A percentile compares a stretch with the other conserved stretches of the same genome.
Evolutionary conservation across 768 basidiomycete species (phyloP).

Genomic region (Daedaleopsis sinensis): DNA sequence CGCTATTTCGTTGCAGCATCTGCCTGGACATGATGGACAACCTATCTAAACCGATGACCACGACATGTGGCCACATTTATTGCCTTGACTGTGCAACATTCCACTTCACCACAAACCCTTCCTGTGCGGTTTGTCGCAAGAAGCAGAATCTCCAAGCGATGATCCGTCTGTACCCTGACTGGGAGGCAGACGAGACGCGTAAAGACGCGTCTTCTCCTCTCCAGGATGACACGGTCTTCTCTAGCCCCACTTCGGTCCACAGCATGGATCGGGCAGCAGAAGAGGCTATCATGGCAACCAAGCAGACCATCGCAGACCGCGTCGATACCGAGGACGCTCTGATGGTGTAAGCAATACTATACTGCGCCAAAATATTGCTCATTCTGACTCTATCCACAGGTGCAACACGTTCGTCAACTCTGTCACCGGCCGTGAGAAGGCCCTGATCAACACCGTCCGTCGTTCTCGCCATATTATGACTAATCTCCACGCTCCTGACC

Average conservation of each 20-base stretch:
- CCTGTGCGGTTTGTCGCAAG: constrained; percentile 26
- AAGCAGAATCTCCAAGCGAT: constrained; percentile 18
- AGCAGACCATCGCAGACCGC: constrained; percentile 7
- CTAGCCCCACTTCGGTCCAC: constrained; percentile 11
- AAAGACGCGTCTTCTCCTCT: not conserved
- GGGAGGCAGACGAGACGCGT: not conserved
- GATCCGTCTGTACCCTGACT: constrained; percentile 23
- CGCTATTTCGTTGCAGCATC: constrained; percentile 20
- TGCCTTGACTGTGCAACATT: constrained; percentile 30
- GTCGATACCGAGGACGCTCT: constrained; percentile 12
- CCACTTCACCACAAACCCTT: constrained; percentile 21
- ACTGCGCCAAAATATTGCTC: not conserved
- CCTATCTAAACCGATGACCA: constrained; percentile 16
- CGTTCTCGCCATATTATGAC: too few species aligned
- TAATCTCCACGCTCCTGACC: not conserved
- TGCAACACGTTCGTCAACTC: constrained; percentile 22
- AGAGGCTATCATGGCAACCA: constrained; percentile 7
- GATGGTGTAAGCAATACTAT: constrained; percentile 1
- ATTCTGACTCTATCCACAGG: not conserved
- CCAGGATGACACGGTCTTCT: not conserved
- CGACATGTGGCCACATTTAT: constrained; percentile 31
- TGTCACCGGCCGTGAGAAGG: constrained; percentile 10
- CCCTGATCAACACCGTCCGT: constrained; percentile 12
- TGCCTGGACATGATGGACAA: constrained; percentile 22
- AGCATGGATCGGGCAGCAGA: constrained; percentile 14